Evolutionary conservation across 768 basidiomycete genomes (phyloP).

Genomic region (Harrya chromipes): DNA sequence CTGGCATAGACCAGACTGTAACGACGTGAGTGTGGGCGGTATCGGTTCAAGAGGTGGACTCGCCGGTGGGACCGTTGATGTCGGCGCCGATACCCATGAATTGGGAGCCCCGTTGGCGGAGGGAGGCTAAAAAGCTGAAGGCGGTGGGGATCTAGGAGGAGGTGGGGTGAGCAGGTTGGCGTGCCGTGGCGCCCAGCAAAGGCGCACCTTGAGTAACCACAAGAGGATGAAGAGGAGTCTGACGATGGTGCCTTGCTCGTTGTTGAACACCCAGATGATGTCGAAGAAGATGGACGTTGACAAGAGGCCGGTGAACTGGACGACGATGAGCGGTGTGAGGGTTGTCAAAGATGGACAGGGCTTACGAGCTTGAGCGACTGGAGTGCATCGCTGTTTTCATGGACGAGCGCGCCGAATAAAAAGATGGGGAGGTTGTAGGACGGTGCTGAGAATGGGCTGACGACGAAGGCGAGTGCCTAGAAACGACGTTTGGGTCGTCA

Average conservation of each 20-base stretch:
- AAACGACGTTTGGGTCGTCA: background rate
- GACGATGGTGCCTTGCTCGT: constrained; percentile 54
- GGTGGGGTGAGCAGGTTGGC: background rate
- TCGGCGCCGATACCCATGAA: constrained; percentile 53
- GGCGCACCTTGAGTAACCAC: constrained; percentile 54
- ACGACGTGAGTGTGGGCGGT: too few relatives aligned
- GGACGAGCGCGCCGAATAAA: constrained; percentile 71
- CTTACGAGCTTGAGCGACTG: constrained; percentile 63
- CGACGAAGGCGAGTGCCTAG: constrained; percentile 60
- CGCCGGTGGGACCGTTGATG: constrained; percentile 56
- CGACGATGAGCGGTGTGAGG: background rate
- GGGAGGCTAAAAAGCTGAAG: constrained; percentile 44
- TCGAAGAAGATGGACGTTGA: constrained; percentile 63
- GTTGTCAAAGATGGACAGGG: background rate
- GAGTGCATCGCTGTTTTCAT: constrained; percentile 62
- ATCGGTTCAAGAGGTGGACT: background rate
- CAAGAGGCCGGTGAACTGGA: constrained; percentile 64
- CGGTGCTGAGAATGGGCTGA: constrained; percentile 55
- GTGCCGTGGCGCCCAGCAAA: background rate
- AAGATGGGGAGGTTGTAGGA: constrained; percentile 82
- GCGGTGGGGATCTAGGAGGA: constrained; percentile 55
- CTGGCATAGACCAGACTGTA: constrained; percentile 77
- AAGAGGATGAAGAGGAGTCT: constrained; percentile 53
- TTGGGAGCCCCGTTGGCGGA: constrained; percentile 58
- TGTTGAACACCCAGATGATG: constrained; percentile 62